Evolutionary conservation across 2,329 filamentous ascomycete genomes (phyloP), one percentile per base, ranked within the genome.

Genomic region (Ampelomyces quisqualis): DNA sequence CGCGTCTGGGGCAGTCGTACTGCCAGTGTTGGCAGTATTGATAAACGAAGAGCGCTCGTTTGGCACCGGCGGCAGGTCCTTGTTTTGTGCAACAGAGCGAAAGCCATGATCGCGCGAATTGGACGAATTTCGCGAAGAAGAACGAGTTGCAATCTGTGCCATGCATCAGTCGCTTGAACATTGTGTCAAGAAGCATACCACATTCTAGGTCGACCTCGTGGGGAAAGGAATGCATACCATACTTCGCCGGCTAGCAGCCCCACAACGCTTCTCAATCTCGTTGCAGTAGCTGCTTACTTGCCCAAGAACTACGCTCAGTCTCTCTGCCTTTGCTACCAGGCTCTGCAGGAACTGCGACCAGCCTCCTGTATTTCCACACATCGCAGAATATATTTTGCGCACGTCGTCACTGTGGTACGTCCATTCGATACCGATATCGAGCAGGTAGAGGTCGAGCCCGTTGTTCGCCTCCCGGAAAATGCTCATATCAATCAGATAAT

Each of bases 281-380:
- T 82, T 80, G 38, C 94, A 84, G 53, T 93, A 86, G 37, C 80
- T 82, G 49, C 82, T 82, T 14, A 96, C 78, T 65, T 86, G 82
- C 26, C 82, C 78, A 27, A 95, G 76, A 20, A 84, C 74, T 5
- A 81, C 77, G 21, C 85, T 85, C 18, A 96, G 74, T 30, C 80
- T 77, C 47, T 84, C 80, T 10, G 85, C 84, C 60, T 85, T 88
- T 15, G 79, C 78, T 62, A 89, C 84, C 44, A 96, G 75, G 39
- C 85, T 85, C 38, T 82, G 77, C 58, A 95, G 84, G 5, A 89
- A 89, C 41, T 84, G 82, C 43, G 84, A 81, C 91, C 91, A 97
- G 29, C 90, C 90, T 50, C 94, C 86, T 7, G 90, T 85, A 56
- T 97, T 97, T 22, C 88, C 88, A 59, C 86, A 85, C 90, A 97